A percentile compares a stretch with the other conserved stretches of the same genome.
Evolutionary conservation across 2,329 filamentous ascomycete genomes (phyloP).

Genomic region (Periconia digitata): DNA sequence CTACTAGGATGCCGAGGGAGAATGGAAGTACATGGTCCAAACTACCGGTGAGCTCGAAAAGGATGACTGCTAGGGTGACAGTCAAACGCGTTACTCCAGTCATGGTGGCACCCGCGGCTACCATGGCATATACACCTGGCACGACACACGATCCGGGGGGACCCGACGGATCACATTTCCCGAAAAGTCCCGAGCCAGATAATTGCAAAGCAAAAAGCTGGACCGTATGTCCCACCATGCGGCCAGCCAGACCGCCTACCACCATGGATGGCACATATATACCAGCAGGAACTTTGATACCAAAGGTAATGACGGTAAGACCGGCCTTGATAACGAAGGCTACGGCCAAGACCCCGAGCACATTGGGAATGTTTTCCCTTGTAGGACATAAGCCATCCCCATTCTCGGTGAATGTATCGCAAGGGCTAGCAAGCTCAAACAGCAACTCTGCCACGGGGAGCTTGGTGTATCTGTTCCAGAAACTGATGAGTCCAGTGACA

Average conservation of each 20-base stretch:
- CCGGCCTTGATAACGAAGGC: constrained; percentile 90
- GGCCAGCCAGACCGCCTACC: constrained; percentile 87
- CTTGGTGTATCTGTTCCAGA: constrained; percentile 91
- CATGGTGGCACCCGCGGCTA: constrained; percentile 96
- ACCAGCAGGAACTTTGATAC: constrained; percentile 92
- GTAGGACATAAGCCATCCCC: constrained; percentile 79
- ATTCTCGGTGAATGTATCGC: constrained; percentile 67
- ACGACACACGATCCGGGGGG: constrained; percentile 83
- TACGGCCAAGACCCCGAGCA: constrained; percentile 69
- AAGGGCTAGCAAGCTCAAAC: constrained; percentile 87
- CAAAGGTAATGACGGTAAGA: constrained; percentile 88
- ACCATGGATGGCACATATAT: constrained; percentile 99
- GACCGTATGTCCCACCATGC: constrained; percentile 80
- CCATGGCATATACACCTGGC: constrained; percentile 93
- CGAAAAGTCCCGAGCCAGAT: constrained; percentile 72
- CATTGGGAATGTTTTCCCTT: constrained; percentile 74
- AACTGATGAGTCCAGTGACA: constrained; percentile 80
- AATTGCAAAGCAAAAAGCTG: constrained; percentile 79
- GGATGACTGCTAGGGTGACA: constrained; percentile 89
- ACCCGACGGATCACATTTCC: constrained; percentile 67
- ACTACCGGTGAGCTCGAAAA: constrained; percentile 94
- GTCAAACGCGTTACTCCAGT: constrained; percentile 93
- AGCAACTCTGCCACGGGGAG: constrained; percentile 87
- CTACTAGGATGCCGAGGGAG: constrained; percentile 84
- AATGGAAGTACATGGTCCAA: constrained; percentile 95